Percentiles rank a stretch among this genome's conserved stretches.
phyloP scores from a whole-genome alignment of 306 rosid genomes.

The Sicyos baderoa region DNA sequence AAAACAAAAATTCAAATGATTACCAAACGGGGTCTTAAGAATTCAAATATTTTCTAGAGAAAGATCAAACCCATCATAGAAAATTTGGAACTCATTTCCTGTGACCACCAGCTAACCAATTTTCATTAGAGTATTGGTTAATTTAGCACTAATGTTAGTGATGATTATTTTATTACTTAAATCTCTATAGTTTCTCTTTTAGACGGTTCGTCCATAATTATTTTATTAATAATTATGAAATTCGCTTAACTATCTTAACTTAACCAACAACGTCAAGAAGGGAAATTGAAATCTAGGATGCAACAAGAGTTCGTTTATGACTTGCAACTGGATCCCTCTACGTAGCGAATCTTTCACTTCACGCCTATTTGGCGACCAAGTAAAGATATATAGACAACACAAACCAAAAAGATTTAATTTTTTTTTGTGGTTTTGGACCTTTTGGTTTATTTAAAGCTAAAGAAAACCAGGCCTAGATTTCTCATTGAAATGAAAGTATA shows the following conservation, averaged over 20 bases:
- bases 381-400: background rate
- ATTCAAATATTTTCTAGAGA: too few relatives aligned
- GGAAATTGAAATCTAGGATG: background rate
- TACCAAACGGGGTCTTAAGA: too few relatives aligned
- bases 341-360: slow-evolving; percentile 18
- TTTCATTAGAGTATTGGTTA: background rate
- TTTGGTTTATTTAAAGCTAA: slow-evolving; percentile 13
- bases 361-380: slow-evolving; percentile 18
- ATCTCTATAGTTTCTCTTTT: too few relatives aligned
- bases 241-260: background rate
- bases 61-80: too few relatives aligned
- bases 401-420: background rate
- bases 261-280: slow-evolving; percentile 1
- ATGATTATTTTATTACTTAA: background rate
- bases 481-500: background rate
- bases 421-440: background rate
- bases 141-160: background rate
- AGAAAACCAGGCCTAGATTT: background rate
- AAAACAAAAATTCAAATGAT: too few relatives aligned
- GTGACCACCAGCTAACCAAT: background rate
- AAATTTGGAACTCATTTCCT: background rate
- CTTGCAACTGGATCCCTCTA: background rate
- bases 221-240: background rate
- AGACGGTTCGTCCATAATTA: background rate
- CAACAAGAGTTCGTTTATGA: slow-evolving; percentile 8